phyloP scores from a whole-genome alignment of 78 protist genomes.

The Emiliania huxleyi region DNA sequence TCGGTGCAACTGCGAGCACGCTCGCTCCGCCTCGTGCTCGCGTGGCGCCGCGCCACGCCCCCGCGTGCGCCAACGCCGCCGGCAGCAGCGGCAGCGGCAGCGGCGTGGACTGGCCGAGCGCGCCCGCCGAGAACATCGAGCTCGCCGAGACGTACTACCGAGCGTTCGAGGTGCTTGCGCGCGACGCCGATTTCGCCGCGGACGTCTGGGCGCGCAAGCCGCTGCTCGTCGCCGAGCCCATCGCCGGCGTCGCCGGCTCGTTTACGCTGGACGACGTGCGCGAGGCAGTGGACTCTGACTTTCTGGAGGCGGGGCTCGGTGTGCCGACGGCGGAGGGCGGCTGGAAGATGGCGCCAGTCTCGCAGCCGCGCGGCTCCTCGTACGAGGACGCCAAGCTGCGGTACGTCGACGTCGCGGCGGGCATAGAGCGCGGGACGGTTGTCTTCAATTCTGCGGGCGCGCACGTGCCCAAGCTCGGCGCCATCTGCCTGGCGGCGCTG shows the following conservation, averaged over 20 bases:
- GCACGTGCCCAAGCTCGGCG: constrained; percentile 1
- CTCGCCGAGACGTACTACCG: too few relatives aligned
- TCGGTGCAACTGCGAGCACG: too few relatives aligned
- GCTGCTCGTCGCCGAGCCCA: not conserved
- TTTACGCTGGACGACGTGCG: not conserved
- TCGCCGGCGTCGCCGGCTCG: not conserved
- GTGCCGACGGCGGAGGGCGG: not conserved
- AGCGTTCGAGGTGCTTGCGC: too few relatives aligned
- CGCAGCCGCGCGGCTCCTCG: constrained; percentile 8
- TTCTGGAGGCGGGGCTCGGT: not conserved
- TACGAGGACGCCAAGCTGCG: not conserved
- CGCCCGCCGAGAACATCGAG: too few relatives aligned
- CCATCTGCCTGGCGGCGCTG: constrained; percentile 12
- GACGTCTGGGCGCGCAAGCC: not conserved
- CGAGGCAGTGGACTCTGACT: not conserved
- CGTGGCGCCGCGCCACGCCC: too few relatives aligned
- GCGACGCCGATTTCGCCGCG: not conserved
- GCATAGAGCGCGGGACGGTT: not conserved
- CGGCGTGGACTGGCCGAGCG: too few relatives aligned
- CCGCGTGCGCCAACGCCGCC: too few relatives aligned
- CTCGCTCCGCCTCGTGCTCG: too few relatives aligned
- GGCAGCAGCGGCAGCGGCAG: too few relatives aligned
- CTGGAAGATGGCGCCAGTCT: constrained; percentile 10
- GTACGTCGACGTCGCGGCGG: not conserved
- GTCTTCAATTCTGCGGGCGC: constrained; percentile 27